Conservation (phyloP, 805 yeast species). For the Candida germanica region DNA sequence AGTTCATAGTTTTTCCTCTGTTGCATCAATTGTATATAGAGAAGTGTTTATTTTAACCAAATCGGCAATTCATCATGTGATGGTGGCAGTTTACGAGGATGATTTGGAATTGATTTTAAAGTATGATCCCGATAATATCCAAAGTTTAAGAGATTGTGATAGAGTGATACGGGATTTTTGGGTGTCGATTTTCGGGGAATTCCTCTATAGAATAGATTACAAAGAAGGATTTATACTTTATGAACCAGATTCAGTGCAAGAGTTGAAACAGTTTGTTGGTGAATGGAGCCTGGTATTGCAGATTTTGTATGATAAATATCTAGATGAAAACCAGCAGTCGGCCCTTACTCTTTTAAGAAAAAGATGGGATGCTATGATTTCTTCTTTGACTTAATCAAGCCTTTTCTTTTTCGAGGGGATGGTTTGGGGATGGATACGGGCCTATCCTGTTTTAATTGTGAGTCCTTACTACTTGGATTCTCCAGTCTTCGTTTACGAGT, state of each 20-base stretch:
- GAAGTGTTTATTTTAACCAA: conserved; percentile 42
- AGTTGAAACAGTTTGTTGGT: conserved; percentile 12
- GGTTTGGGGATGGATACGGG: too few species aligned
- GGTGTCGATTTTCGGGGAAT: conserved; percentile 56
- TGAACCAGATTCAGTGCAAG: conserved; percentile 26
- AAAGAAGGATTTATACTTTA: not conserved
- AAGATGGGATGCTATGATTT: conserved; percentile 29
- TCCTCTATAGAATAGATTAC: conserved; percentile 26
- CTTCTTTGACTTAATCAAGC: conserved; percentile 8
- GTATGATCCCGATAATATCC: conserved; percentile 37
- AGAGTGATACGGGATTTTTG: conserved; percentile 44
- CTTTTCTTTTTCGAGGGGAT: conserved; percentile 5
- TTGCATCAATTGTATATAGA: conserved; percentile 23
- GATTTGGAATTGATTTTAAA: conserved; percentile 49
- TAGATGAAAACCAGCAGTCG: conserved; percentile 22
- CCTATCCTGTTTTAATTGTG: too few species aligned
- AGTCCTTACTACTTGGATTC: too few species aligned
- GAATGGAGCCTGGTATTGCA: conserved; percentile 2
- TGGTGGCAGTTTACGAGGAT: conserved; percentile 55
- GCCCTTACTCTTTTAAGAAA: conserved; percentile 28
- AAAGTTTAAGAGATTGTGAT: conserved; percentile 41
- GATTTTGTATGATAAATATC: conserved; percentile 35
- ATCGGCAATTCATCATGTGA: conserved; percentile 48
- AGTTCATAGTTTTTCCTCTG: not conserved
- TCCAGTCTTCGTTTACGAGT: too few species aligned